A percentile compares a stretch with the other conserved stretches of the same genome.
These are phyloP conservation scores for Hypoxylon lienhwacheense DNA, from an alignment of 495 filamentous ascomycete genomes.

Conservation along the genomic window DNA sequence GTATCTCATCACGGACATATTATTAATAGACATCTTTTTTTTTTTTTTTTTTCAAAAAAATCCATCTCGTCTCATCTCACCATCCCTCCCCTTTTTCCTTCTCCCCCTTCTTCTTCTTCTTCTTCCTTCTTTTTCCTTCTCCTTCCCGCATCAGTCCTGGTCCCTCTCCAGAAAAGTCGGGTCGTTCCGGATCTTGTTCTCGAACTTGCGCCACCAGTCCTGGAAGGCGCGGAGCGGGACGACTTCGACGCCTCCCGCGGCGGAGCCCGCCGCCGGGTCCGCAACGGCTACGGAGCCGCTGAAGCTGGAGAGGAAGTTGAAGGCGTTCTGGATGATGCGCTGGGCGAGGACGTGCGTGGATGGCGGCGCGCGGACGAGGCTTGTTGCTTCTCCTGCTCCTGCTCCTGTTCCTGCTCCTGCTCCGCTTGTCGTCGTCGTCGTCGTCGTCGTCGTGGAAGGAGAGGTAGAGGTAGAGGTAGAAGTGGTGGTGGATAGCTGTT, in stretches of 20 bases:
- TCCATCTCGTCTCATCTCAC: too few species aligned
- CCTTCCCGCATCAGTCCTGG: constrained; percentile 49
- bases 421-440: constrained; percentile 25
- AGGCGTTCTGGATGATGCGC: constrained; percentile 93
- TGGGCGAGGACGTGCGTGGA: constrained; percentile 80
- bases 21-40: neutral
- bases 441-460: too few species aligned
- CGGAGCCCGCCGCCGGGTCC: constrained; percentile 46
- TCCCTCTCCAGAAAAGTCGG: constrained; percentile 87
- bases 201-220: constrained; percentile 98
- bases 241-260: constrained; percentile 68
- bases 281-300: too few species aligned
- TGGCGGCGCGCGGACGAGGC: constrained; percentile 20
- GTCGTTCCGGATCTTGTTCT: constrained; percentile 80
- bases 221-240: constrained; percentile 88
- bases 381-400: neutral
- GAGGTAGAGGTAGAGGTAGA: too few species aligned
- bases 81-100: neutral
- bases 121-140: neutral
- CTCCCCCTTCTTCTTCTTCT: neutral
- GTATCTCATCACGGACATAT: neutral
- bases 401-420: constrained; percentile 36
- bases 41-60: too few species aligned
- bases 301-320: constrained; percentile 93
- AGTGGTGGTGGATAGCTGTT: constrained; percentile 49